Base-by-base conservation (phyloP, 345 rosid species). In the Odontarrhena argentea region DNA sequence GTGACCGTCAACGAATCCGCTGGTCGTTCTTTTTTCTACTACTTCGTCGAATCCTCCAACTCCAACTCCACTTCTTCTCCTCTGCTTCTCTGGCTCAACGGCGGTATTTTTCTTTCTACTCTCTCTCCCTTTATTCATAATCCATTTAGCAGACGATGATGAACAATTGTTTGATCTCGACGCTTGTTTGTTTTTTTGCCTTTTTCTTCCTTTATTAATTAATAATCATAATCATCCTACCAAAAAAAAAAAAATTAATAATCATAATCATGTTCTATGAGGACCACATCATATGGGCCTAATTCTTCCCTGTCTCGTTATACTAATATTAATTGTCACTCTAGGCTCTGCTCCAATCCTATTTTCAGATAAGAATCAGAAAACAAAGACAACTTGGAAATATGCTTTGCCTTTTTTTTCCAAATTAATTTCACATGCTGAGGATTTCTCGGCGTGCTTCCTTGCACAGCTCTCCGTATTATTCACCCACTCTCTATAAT, bases 31-130 rank as follows among this genome's bases (percentile, higher is more conserved):
- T 49, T 84, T 30, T 91, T 76, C 65, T 87, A 91, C 60, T 88
- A 88, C 45, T 88, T 87, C 36, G 87, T 55, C 1, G 97, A 91
- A 63, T 82, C 94, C 15, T 73, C 54, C 5, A 46, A 75, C 9
- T 68, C 77, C 18, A 44, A 74, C 11, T 67, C 76, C 4, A 57
- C 52, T n/a, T 65, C 88, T 28, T 54, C 80, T 70, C 92, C 97
- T 70, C 87, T 91, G 67, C 85, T 91, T 80, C 84, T 88, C n/a
- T 91, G 97, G 97, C 91, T 88, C 18, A 88, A 91, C 55, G 97
- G 97, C 67, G 96, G 96, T 91, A 82, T 13, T 64, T 40, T 25
- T 51, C 48, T 37, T 51, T 9, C 32, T 37, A 0, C 22, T 35
- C 34, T 35, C 18, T 6, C 36, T 1, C 6, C 6, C 36, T 32